phyloP scores from a whole-genome alignment of 2,329 filamentous ascomycete species.

The Scortechinia acanthostroma region DNA sequence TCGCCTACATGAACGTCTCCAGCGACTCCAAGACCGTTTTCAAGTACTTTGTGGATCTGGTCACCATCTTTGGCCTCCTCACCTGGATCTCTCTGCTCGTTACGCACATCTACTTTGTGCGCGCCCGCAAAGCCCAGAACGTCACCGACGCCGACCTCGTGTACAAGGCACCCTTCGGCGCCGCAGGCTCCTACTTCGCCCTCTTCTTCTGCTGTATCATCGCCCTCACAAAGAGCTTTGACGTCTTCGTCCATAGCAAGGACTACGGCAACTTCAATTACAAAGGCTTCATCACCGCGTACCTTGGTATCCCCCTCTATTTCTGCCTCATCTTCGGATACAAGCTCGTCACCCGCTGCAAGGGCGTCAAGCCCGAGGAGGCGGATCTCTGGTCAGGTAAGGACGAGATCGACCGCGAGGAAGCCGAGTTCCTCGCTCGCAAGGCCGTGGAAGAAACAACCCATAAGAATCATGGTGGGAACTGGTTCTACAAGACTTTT shows the following conservation, averaged over 20 bases:
- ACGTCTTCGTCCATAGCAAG: slow-evolving; percentile 49
- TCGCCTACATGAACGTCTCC: slow-evolving; percentile 63
- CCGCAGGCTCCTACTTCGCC: slow-evolving; percentile 60
- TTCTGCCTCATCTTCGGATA: slow-evolving; percentile 63
- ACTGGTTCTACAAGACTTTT: slow-evolving; percentile 49
- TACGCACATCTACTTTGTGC: slow-evolving; percentile 61
- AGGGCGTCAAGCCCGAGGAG: slow-evolving; percentile 44
- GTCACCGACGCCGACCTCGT: slow-evolving; percentile 45
- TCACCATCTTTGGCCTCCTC: slow-evolving; percentile 59
- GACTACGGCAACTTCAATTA: slow-evolving; percentile 55
- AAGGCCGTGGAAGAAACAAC: slow-evolving; percentile 29
- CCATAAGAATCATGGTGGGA: slow-evolving; percentile 16
- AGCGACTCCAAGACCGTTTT: slow-evolving; percentile 50
- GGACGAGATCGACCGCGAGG: slow-evolving; percentile 66
- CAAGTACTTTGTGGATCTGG: slow-evolving; percentile 60
- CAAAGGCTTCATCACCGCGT: slow-evolving; percentile 72
- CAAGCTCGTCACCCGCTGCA: slow-evolving; percentile 46
- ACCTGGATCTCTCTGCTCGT: slow-evolving; percentile 65
- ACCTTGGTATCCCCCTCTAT: slow-evolving; percentile 72
- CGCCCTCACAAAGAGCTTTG: slow-evolving; percentile 76
- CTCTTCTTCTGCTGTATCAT: slow-evolving; percentile 68
- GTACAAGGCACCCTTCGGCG: slow-evolving; percentile 67
- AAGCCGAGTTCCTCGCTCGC: slow-evolving; percentile 59
- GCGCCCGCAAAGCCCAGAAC: slow-evolving; percentile 51
- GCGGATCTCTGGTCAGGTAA: slow-evolving; percentile 70